phyloP scores from a whole-genome alignment of 331 rosid species.

The Acacia pycnantha region DNA sequence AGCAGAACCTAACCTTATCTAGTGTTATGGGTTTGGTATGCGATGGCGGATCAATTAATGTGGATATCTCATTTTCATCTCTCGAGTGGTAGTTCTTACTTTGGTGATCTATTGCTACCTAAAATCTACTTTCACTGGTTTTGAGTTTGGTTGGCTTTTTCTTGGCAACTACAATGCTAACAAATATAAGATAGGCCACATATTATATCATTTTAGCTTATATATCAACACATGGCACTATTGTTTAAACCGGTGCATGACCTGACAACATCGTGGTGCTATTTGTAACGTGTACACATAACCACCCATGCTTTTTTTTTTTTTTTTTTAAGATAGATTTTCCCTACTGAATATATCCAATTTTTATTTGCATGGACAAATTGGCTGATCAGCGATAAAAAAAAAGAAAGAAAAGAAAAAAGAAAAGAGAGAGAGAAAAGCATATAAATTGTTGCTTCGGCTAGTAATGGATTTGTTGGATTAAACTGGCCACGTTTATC shows the following conservation, averaged over 20 bases:
- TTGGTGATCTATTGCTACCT: constrained; percentile 34
- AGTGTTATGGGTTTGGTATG: constrained; percentile 22
- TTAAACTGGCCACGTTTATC: not conserved
- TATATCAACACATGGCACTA: not conserved
- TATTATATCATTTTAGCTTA: not conserved
- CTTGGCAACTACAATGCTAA: not conserved
- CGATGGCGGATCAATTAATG: constrained; percentile 23
- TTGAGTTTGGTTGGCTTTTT: constrained; percentile 31
- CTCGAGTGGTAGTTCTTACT: constrained; percentile 28
- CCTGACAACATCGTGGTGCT: not conserved
- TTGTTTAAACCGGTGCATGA: not conserved
- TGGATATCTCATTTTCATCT: constrained; percentile 27
- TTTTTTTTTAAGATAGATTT: not conserved
- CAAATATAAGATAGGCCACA: not conserved
- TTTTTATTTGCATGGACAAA: not conserved
- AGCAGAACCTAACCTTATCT: constrained; percentile 26
- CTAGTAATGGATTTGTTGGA: not conserved
- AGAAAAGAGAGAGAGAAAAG: too few relatives aligned
- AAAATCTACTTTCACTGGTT: constrained; percentile 32
- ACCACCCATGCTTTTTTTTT: too few relatives aligned
- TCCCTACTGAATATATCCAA: not conserved
- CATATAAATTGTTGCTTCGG: not conserved
- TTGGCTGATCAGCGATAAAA: not conserved
- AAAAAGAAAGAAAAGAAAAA: too few relatives aligned
- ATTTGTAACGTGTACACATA: not conserved